phyloP scores from a whole-genome alignment of 2,329 filamentous ascomycete species.

The Lasiodiplodia gonubiensis region DNA sequence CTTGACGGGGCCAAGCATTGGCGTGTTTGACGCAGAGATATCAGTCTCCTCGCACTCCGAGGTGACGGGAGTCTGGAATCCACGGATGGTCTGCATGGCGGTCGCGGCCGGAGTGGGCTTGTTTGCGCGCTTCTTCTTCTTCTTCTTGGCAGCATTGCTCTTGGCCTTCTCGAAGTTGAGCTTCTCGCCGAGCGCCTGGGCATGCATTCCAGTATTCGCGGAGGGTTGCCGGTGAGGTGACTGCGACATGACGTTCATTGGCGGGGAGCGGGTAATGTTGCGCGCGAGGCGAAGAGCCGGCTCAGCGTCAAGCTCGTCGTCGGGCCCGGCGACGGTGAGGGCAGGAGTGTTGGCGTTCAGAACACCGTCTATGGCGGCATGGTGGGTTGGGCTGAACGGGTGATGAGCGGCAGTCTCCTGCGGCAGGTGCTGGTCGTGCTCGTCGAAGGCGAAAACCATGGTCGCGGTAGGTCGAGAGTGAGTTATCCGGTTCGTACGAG shows the following conservation, averaged over 20 bases:
- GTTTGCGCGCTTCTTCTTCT: constrained; percentile 47
- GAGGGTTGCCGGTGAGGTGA: constrained; percentile 39
- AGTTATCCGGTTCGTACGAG: constrained; percentile 20
- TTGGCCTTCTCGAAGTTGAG: constrained; percentile 42
- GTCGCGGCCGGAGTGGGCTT: constrained; percentile 45
- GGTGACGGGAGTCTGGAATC: constrained; percentile 57
- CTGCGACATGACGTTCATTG: constrained; percentile 44
- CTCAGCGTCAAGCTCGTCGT: constrained; percentile 1
- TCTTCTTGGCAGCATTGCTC: constrained; percentile 38
- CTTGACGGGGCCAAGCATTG: constrained; percentile 48
- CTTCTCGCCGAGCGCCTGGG: constrained; percentile 40
- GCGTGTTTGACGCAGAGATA: constrained; percentile 50
- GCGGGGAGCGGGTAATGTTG: constrained; percentile 39
- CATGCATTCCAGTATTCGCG: constrained; percentile 28
- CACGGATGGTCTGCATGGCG: constrained; percentile 51
- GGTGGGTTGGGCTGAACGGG: constrained; percentile 3
- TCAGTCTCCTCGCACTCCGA: constrained; percentile 64
- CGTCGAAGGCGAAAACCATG: constrained; percentile 29
- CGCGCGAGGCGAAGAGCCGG: constrained; percentile 24
- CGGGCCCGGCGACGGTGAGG: not conserved
- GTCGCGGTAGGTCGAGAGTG: not conserved
- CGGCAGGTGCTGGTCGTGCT: constrained; percentile 28
- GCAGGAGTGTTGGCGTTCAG: constrained; percentile 7
- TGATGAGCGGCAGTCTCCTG: constrained; percentile 3
- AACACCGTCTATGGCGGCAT: constrained; percentile 4